Conservation (phyloP, 1,284 basidiomycete genomes). For the Wolfiporia cocos region DNA sequence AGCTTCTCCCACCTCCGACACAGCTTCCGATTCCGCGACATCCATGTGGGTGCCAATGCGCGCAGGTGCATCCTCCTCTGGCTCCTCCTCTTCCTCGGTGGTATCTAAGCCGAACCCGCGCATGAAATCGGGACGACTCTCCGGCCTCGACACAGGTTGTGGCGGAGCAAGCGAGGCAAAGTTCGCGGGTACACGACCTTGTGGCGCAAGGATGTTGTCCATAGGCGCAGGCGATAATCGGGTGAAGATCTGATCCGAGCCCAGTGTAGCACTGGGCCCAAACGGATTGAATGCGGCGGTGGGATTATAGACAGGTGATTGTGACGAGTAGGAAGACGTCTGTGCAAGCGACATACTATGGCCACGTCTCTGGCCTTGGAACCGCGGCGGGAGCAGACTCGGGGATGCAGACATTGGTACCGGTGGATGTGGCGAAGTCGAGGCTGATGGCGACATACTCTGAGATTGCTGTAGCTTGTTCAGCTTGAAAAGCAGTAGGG, state of each 20-base stretch:
- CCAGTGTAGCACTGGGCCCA: constrained; percentile 45
- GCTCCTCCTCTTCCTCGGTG: constrained; percentile 54
- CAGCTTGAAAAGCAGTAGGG: constrained; percentile 70
- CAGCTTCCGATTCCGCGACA: constrained; percentile 28
- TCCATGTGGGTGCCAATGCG: constrained; percentile 19
- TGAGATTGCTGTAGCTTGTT: constrained; percentile 77
- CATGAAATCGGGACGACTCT: constrained; percentile 62
- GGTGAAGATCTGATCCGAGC: constrained; percentile 39
- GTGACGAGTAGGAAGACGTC: constrained; percentile 31
- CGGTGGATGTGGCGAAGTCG: constrained; percentile 58
- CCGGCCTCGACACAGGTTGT: constrained; percentile 34
- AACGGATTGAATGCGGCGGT: constrained; percentile 52
- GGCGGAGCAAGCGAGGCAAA: constrained; percentile 43
- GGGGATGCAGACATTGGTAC: constrained; percentile 50
- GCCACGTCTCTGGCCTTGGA: constrained; percentile 56
- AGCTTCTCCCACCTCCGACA: constrained; percentile 31
- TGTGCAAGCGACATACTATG: constrained; percentile 68
- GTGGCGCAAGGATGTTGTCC: constrained; percentile 46
- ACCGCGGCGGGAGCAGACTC: constrained; percentile 33
- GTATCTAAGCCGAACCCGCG: constrained; percentile 75
- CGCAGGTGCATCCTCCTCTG: constrained; percentile 20
- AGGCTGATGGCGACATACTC: constrained; percentile 40
- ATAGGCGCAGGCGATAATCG: constrained; percentile 16
- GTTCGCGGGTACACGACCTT: constrained; percentile 49
- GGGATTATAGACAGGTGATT: constrained; percentile 33